Conservation (phyloP, 441 rosid genomes). For the Bruguiera hainesii region DNA sequence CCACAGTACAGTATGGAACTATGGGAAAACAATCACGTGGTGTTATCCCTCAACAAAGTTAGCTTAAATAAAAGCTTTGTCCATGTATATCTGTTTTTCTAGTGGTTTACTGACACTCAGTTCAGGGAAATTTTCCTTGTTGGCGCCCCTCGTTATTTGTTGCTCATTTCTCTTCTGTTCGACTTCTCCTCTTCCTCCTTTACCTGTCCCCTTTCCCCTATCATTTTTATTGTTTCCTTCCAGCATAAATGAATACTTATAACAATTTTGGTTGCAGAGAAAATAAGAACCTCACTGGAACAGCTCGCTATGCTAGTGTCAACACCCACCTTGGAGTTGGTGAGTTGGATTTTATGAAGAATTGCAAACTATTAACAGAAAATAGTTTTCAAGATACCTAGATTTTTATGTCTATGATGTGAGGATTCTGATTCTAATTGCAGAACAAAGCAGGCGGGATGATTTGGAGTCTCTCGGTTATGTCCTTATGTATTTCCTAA, state of each 20-base stretch:
- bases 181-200: not conserved
- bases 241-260: constrained; percentile 3
- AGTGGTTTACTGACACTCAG: not conserved
- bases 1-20: not conserved
- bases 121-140: not conserved
- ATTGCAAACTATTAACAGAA: constrained; percentile 15
- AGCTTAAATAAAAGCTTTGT: not conserved
- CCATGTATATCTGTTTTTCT: not conserved
- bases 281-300: constrained; percentile 88
- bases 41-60: not conserved
- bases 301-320: constrained; percentile 95
- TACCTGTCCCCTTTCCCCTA: not conserved
- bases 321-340: constrained; percentile 93
- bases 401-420: constrained; percentile 3
- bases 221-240: not conserved
- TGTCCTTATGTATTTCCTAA: constrained; percentile 83
- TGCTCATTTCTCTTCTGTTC: not conserved
- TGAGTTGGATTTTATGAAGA: constrained; percentile 32
- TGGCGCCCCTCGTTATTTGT: too few relatives aligned
- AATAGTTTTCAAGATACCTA: constrained; percentile 14
- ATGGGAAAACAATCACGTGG: not conserved
- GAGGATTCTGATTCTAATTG: constrained; percentile 20
- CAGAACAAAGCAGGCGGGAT: constrained; percentile 96
- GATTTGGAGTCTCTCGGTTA: constrained; percentile 94
- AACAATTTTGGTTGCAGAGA: constrained; percentile 45